These are phyloP conservation scores for Phytophthora crassamura DNA, from an alignment of 352 stramenopile genomes.

Conservation along the genomic window DNA sequence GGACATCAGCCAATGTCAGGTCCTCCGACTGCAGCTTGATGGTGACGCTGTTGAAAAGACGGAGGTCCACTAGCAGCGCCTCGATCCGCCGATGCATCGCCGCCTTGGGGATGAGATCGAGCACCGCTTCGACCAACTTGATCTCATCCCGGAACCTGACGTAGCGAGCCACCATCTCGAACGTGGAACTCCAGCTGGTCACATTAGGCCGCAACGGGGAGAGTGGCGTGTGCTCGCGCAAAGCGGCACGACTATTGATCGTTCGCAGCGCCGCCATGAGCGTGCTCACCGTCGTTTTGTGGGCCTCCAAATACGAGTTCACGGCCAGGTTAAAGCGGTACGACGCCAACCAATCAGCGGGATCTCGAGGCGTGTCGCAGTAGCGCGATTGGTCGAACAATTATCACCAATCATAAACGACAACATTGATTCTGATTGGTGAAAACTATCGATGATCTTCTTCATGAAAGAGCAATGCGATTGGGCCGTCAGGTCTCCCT, in stretches of 20 bases:
- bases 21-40: constrained; percentile 4
- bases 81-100: constrained; percentile 6
- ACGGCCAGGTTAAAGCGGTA: constrained; percentile 11
- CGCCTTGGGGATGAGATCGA: constrained; percentile 9
- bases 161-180: constrained; percentile 9
- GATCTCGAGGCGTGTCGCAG: background rate
- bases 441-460: background rate
- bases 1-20: background rate
- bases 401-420: background rate
- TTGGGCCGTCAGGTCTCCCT: background rate
- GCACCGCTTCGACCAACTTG: constrained; percentile 10
- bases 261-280: constrained; percentile 3
- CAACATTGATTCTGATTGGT: background rate
- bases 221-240: constrained; percentile 1
- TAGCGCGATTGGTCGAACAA: background rate
- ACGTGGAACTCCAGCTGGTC: constrained; percentile 4
- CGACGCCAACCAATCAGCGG: constrained; percentile 13
- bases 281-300: background rate
- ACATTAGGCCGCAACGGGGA: background rate
- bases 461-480: constrained; percentile 3
- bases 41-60: constrained; percentile 14
- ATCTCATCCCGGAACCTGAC: constrained; percentile 8
- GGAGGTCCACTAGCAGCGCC: constrained; percentile 5
- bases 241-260: constrained; percentile 1
- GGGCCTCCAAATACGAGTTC: background rate